Percentiles rank a stretch among this genome's conserved stretches.
Evolutionary conservation across 2,329 filamentous ascomycete species (phyloP).

Genomic region (Ramichloridium luteum): DNA sequence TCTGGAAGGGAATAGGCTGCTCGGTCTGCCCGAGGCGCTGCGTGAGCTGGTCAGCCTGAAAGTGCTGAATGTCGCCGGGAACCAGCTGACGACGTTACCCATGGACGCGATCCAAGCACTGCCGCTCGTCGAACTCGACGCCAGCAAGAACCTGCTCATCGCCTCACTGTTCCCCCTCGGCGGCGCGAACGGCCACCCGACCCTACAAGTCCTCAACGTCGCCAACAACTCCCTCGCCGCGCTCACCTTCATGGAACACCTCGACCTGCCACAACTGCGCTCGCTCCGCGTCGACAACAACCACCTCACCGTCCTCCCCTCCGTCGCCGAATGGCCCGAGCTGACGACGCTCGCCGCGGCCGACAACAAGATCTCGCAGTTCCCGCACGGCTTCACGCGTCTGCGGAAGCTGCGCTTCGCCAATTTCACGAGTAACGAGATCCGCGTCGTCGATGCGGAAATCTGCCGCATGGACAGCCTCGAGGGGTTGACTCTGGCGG

Average conservation of each 20-base stretch:
- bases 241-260: constrained; percentile 34
- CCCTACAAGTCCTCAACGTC: constrained; percentile 64
- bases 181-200: constrained; percentile 37
- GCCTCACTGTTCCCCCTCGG: constrained; percentile 56
- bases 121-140: constrained; percentile 60
- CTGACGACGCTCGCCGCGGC: constrained; percentile 64
- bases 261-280: constrained; percentile 61
- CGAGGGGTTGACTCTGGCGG: constrained; percentile 61
- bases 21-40: constrained; percentile 54
- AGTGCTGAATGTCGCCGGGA: constrained; percentile 68
- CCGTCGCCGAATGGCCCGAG: constrained; percentile 60
- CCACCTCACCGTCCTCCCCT: constrained; percentile 58
- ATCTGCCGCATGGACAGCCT: constrained; percentile 71
- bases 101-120: constrained; percentile 56
- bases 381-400: constrained; percentile 64
- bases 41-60: constrained; percentile 57
- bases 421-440: constrained; percentile 76
- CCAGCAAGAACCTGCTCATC: constrained; percentile 64
- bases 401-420: constrained; percentile 60
- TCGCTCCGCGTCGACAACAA: constrained; percentile 72
- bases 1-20: constrained; percentile 66
- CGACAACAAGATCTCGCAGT: constrained; percentile 62
- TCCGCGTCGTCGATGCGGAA: constrained; percentile 61
- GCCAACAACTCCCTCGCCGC: constrained; percentile 59
- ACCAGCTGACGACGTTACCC: constrained; percentile 59